A percentile compares a stretch with the other conserved stretches of the same genome.
Evolutionary conservation across 2,329 filamentous ascomycete genomes (phyloP).

Genomic region (Beauveria sp.): DNA sequence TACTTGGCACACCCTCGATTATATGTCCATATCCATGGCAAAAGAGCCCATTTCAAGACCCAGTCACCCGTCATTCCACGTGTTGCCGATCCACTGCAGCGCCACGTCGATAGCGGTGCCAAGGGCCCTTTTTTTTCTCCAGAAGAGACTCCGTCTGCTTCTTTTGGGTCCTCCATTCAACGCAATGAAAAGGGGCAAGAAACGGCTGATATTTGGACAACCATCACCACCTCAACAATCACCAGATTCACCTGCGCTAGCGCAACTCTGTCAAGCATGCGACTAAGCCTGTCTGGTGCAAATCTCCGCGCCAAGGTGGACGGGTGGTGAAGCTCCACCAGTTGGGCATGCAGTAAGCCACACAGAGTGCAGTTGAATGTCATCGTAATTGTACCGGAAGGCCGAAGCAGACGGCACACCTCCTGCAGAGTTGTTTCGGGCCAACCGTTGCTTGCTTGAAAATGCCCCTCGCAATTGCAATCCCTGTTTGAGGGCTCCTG

Average conservation of each 20-base stretch:
- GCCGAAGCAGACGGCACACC: background rate
- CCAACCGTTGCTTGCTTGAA: background rate
- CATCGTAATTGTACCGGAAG: background rate
- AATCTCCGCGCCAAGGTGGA: background rate
- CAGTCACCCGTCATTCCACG: constrained; percentile 8
- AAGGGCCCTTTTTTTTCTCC: background rate
- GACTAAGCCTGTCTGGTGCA: background rate
- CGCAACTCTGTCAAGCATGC: background rate
- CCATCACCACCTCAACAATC: background rate
- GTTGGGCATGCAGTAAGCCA: background rate
- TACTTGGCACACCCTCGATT: background rate
- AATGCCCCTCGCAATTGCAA: background rate
- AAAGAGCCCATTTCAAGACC: background rate
- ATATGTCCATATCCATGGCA: background rate
- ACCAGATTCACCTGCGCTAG: background rate
- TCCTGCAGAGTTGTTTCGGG: background rate
- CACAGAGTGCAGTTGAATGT: constrained; percentile 1
- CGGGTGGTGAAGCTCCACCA: background rate
- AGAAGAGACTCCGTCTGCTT: background rate
- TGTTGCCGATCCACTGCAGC: constrained; percentile 5
- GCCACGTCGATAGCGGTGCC: constrained; percentile 6
- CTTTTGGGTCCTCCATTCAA: background rate
- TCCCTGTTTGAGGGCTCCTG: background rate
- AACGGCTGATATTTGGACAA: background rate
- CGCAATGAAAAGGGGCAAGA: background rate